Evolutionary conservation across 2,329 filamentous ascomycete genomes (phyloP).

Genomic region (Clarireedia homoeocarpa): DNA sequence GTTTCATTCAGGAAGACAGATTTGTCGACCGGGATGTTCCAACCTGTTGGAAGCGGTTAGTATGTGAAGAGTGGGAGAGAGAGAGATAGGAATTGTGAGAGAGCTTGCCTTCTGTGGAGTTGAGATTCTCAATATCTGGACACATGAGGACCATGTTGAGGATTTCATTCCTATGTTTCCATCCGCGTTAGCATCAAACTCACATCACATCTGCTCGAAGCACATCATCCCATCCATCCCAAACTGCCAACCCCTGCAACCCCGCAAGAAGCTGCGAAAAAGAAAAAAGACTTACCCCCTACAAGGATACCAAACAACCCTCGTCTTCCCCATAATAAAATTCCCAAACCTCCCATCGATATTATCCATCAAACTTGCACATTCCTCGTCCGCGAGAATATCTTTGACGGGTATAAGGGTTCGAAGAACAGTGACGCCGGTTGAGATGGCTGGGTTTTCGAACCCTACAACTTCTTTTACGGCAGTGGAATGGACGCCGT

Average conservation of each 20-base stretch:
- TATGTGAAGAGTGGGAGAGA: background rate
- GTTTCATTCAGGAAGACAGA: background rate
- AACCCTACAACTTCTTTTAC: background rate
- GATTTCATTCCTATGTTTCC: conserved; percentile 8
- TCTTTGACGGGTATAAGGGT: conserved; percentile 19
- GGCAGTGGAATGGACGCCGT: conserved; percentile 36
- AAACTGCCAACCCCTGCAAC: too few relatives aligned
- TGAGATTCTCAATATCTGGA: conserved; percentile 11
- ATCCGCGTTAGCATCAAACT: conserved; percentile 11
- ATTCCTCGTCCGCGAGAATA: conserved; percentile 30
- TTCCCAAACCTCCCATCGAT: conserved; percentile 22
- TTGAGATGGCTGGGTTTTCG: conserved; percentile 3
- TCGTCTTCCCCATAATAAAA: conserved; percentile 34
- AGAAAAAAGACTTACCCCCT: conserved; percentile 35
- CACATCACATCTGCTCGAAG: too few relatives aligned
- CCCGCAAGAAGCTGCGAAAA: conserved; percentile 24
- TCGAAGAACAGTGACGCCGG: conserved; percentile 19
- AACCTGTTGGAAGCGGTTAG: background rate
- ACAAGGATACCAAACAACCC: conserved; percentile 43
- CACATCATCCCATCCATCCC: too few relatives aligned
- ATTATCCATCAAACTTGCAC: conserved; percentile 26
- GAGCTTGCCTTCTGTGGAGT: background rate
- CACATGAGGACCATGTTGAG: conserved; percentile 15
- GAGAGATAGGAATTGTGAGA: background rate
- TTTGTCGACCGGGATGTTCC: background rate